These are phyloP conservation scores for Yamadazyma buinensis DNA, from an alignment of 1,139 yeast species.

Conservation along the genomic window DNA sequence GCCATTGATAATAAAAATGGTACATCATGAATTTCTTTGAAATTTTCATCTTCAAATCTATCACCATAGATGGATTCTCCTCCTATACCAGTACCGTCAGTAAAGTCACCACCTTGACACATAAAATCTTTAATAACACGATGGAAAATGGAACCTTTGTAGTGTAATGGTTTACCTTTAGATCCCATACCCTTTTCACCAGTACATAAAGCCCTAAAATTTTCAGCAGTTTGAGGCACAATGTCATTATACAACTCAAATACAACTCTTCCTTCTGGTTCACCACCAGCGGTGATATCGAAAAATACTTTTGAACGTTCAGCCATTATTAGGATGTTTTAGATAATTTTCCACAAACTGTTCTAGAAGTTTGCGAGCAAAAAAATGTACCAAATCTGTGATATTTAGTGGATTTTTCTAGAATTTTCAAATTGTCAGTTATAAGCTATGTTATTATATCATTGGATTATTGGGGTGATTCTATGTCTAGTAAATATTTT, in stretches of 20 bases:
- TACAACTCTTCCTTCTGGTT: slow-evolving; percentile 65
- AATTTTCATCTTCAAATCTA: slow-evolving; percentile 91
- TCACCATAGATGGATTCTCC: slow-evolving; percentile 96
- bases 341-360: background rate
- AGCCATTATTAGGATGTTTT: slow-evolving; percentile 4
- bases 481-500: no score
- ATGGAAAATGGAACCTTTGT: slow-evolving; percentile 83
- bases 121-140: slow-evolving; percentile 88
- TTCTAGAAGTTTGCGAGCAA: slow-evolving; percentile 5
- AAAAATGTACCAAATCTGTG: background rate
- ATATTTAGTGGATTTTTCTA: no score
- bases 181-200: slow-evolving; percentile 78
- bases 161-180: slow-evolving; percentile 63
- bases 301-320: slow-evolving; percentile 57
- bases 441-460: no score
- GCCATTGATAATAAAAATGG: slow-evolving; percentile 96
- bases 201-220: slow-evolving; percentile 85
- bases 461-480: no score
- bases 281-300: slow-evolving; percentile 68
- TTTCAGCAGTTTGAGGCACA: slow-evolving; percentile 92
- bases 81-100: slow-evolving; percentile 85
- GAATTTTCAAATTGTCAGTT: no score
- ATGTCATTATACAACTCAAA: slow-evolving; percentile 75
- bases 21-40: slow-evolving; percentile 66
- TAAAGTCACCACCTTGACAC: slow-evolving; percentile 98